Evolutionary conservation across 2,329 filamentous ascomycete species (phyloP), one percentile per base, ranked within the genome.

Genomic region (Alternaria ventricosa): DNA sequence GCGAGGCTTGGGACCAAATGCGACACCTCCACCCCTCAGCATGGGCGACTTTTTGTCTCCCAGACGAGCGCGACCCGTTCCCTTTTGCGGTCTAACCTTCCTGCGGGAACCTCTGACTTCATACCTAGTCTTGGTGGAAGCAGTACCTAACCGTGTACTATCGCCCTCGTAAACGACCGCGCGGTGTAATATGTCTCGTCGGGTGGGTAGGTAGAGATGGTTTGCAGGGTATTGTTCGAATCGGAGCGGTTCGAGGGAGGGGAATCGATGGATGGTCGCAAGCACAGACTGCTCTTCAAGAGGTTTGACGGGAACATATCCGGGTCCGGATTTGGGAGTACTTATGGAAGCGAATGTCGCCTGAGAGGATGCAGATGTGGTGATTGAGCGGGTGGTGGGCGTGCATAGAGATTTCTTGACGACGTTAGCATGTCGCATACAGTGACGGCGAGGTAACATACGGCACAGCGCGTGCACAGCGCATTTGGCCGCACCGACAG

Each of bases 81-180:
- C 96, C 83, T 99, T 99, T 79, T 99, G 96, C 15, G 89, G 90
- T 20, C 89, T 85, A 41, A 97, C 82, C 84, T 99, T 99, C 74
- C 87, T 86, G 78, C 90, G 88, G 61, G 93, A 96, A 66, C 95
- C 96, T 75, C 90, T 88, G 23, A 99, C 90, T 66, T 98, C 93
- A 76, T 82, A 89, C 64, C 95, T 85, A 43, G 73, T 79, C 67
- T 79, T 79, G 36, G 78, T 79, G 12, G 71, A 75, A 27, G 94
- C 96, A 3, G 93, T 96, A 68, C 96, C 96, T 22, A 71, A 41
- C 28, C 96, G 90, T 60, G 93, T 92, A 76, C 86, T 88, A 83
- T 98, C 95, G 71, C 92, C 96, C 83, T 99, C 96, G 85, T 91
- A 98, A 72, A 97, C 84, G 62, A 99, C 89, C 62, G 96, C 96